Evolutionary conservation across 1,284 basidiomycete species (phyloP), one percentile per base, ranked within the genome.

Genomic region (Salmacisia buchloeana): DNA sequence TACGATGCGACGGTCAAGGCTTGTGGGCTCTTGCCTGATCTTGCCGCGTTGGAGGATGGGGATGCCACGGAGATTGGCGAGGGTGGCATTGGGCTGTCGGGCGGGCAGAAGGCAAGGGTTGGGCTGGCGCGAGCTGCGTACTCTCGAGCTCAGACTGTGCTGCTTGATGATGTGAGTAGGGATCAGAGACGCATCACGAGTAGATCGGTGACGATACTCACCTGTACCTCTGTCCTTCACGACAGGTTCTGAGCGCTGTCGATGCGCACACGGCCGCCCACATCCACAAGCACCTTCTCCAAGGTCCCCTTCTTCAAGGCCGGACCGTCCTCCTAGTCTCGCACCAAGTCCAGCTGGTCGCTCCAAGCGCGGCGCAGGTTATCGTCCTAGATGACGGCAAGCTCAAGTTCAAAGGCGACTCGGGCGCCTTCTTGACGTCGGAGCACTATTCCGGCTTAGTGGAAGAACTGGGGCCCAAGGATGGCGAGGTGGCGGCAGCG

Each of bases 231-330:
- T 21, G 39, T n/a, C 23, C 15, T 43, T 18, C 39, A 4, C 9
- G 13, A 33, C 49, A 54, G 49, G n/a, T 54, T 31, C 83, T 94
- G 13, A 88, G 90, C 0, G 91, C 91, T 1, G 90, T 94, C 5
- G 92, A 94, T 79, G 90, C 91, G 81, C 90, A 93, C 74, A 92
- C 90, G 1, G 89, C 89, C 43, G 86, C 87, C 67, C 88, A 86
- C 75, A 79, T 91, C 34, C 82, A 88, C 18, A 87, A 85, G 72
- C 77, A 90, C 35, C 82, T 88, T 10, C 79, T 90, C 39, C 81
- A 82, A 13, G 89, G 88, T 0, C 86, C 87, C 6, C 81, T 90
- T 9, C 74, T 89, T 21, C 83, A 82, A 1, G 82, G 87, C 61
- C 84, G 89, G 18, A 89, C 88, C 1, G 86, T 89, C 52, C 85